Base-by-base conservation (phyloP, 208 protist species). In the Leishmania braziliensis region DNA sequence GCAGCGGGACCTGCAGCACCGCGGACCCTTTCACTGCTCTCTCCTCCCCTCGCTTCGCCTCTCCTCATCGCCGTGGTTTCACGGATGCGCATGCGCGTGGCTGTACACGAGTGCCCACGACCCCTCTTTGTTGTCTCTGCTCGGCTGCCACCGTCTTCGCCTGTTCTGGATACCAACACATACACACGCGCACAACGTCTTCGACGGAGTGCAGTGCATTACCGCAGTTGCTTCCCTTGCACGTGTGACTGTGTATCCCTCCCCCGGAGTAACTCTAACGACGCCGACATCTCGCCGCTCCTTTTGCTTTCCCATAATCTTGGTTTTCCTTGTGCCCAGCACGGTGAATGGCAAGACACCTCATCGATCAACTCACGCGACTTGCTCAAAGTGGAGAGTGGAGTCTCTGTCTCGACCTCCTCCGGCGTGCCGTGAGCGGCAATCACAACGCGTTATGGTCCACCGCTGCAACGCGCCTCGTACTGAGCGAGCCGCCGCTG, bases 361-460 rank as follows among this genome's bases (percentile, higher is more conserved):
- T 81, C 12, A 29, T 53, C 20, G 6, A 16, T 20, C 77, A 79
- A 20, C 53, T 81, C 4, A 58, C 60, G 14, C 76, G 48, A 48
- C 69, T 77, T 14, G 46, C 53, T 16, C 76, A 56, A 26, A 12
- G 77, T 12, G 71, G 76, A 2, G 69, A 79, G 63, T 78, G 77
- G 77, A 16, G 36, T n/a, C 77, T 71, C 20, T 79, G 82, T 60
- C 72, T 85, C 20, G 39, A 81, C 39, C 33, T 81, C 18, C n/a
- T 79, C 6, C 76, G 77, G 43, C 39, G 60, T 26, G 29, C 60
- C 60, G 29, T 70, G 36, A 65, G 1, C 39, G 39, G 75, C 60
- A 36, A 66, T 36, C 39, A 8, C 23, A 51, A 20, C 75, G 60
- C 58, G 23, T 65, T 12, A 65, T 23, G 75, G 54, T 43, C 23